Evolutionary conservation across 1,139 yeast genomes (phyloP).

Genomic region (Scheffersomyces segobiensis): DNA sequence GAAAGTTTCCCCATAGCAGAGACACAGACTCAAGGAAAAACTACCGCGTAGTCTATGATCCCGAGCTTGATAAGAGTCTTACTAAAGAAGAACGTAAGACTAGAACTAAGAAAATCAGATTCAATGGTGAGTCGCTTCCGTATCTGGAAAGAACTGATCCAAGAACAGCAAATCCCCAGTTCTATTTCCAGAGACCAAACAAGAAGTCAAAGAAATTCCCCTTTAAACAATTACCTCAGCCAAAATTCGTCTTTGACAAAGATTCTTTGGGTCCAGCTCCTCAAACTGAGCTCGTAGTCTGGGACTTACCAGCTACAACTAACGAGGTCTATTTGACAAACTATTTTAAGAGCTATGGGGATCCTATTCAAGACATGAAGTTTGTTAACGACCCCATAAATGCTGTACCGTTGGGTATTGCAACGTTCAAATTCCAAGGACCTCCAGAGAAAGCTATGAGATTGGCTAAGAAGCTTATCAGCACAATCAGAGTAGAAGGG

Average conservation of each 20-base stretch:
- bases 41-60: conserved; percentile 56
- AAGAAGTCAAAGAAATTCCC: conserved; percentile 45
- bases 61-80: conserved; percentile 39
- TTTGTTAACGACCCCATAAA: conserved; percentile 70
- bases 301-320: conserved; percentile 56
- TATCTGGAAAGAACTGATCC: conserved; percentile 31
- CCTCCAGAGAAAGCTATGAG: conserved; percentile 53
- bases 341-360: conserved; percentile 62
- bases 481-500: conserved; percentile 24
- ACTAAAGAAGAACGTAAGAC: conserved; percentile 36
- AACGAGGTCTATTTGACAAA: conserved; percentile 52
- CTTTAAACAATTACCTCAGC: conserved; percentile 50
- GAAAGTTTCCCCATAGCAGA: conserved; percentile 11
- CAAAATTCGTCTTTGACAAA: conserved; percentile 61
- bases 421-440: conserved; percentile 65
- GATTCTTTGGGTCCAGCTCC: conserved; percentile 80
- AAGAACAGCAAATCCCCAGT: conserved; percentile 26
- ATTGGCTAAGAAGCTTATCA: conserved; percentile 36
- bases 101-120: conserved; percentile 37
- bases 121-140: conserved; percentile 31
- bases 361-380: conserved; percentile 50
- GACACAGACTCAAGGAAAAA: conserved; percentile 28
- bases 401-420: conserved; percentile 80
- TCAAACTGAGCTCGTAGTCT: conserved; percentile 64
- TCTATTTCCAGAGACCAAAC: conserved; percentile 43